Conservation (phyloP, 2,329 filamentous ascomycete species). For the Fusarium beomiforme region DNA sequence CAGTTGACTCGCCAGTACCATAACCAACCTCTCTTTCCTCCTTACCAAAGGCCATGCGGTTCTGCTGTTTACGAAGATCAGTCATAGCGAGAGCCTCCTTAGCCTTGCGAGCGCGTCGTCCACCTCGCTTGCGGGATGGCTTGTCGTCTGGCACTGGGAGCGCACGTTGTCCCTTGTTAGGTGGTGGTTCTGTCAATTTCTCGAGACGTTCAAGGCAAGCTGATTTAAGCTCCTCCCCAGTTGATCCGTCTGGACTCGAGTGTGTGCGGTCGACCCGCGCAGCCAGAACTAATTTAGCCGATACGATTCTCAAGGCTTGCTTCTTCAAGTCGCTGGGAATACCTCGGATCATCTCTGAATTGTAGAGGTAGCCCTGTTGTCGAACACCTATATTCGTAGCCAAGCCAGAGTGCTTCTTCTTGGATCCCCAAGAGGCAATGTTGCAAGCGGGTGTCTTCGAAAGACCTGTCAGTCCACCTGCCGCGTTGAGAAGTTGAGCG, state of each 20-base stretch:
- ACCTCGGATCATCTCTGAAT: constrained; percentile 87
- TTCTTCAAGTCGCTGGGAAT: constrained; percentile 89
- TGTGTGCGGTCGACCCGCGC: constrained; percentile 90
- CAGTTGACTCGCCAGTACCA: constrained; percentile 83
- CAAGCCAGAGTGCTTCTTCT: constrained; percentile 84
- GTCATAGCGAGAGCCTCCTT: constrained; percentile 99
- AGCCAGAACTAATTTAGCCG: constrained; percentile 92
- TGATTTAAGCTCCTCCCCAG: constrained; percentile 82
- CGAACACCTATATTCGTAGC: constrained; percentile 92
- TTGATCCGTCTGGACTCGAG: constrained; percentile 81
- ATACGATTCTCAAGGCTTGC: constrained; percentile 94
- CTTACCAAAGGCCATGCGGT: constrained; percentile 94
- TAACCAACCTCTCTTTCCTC: constrained; percentile 95
- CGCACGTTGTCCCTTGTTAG: constrained; percentile 87
- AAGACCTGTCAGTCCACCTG: constrained; percentile 86
- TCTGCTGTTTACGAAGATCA: constrained; percentile 93
- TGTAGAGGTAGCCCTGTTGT: constrained; percentile 92
- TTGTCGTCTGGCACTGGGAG: constrained; percentile 96
- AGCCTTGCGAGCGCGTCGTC: constrained; percentile 87
- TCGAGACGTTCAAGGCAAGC: constrained; percentile 87
- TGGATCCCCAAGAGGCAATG: constrained; percentile 88
- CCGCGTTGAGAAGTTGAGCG: constrained; percentile 94
- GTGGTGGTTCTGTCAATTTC: constrained; percentile 90
- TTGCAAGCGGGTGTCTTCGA: constrained; percentile 96
- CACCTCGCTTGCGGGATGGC: constrained; percentile 90